Percentiles rank a stretch among this genome's conserved stretches.
Evolutionary conservation across 495 filamentous ascomycete genomes (phyloP).

Genomic region (Podospora appendiculata): DNA sequence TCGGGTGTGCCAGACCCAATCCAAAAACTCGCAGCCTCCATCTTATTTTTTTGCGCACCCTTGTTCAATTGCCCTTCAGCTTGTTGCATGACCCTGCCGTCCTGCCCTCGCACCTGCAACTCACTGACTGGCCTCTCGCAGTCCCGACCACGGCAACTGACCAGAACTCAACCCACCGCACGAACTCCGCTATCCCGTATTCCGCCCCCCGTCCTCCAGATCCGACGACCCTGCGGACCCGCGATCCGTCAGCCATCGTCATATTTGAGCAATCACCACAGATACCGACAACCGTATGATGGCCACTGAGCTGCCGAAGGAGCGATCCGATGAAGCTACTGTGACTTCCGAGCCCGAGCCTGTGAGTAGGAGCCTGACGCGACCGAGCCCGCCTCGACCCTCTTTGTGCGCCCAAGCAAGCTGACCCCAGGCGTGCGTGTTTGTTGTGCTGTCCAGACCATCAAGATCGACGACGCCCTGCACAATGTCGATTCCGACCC

Average conservation of each 20-base stretch:
- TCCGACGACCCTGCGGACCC: slow-evolving; percentile 12
- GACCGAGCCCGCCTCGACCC: neutral
- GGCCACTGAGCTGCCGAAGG: slow-evolving; percentile 48
- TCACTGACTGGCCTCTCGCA: slow-evolving; percentile 1
- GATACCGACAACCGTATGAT: slow-evolving; percentile 41
- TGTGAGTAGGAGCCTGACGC: slow-evolving; percentile 25
- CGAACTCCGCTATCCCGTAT: neutral
- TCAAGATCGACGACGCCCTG: slow-evolving; percentile 24
- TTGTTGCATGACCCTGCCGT: neutral
- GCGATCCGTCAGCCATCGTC: slow-evolving; percentile 8
- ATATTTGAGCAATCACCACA: slow-evolving; percentile 7
- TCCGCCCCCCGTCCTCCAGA: slow-evolving; percentile 5
- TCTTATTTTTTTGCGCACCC: slow-evolving; percentile 9
- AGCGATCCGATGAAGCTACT: slow-evolving; percentile 44
- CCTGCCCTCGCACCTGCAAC: slow-evolving; percentile 1
- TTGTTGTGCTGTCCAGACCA: slow-evolving; percentile 17
- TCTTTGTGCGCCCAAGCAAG: too few species aligned
- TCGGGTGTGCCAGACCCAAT: neutral
- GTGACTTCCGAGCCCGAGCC: slow-evolving; percentile 36
- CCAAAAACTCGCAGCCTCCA: slow-evolving; percentile 5
- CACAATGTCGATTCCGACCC: slow-evolving; percentile 36
- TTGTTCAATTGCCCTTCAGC: neutral
- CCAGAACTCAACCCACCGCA: neutral
- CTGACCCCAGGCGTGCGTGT: too few species aligned
- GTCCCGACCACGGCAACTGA: neutral